Evolutionary conservation across 768 basidiomycete genomes (phyloP).

Genomic region (Russula lepida): DNA sequence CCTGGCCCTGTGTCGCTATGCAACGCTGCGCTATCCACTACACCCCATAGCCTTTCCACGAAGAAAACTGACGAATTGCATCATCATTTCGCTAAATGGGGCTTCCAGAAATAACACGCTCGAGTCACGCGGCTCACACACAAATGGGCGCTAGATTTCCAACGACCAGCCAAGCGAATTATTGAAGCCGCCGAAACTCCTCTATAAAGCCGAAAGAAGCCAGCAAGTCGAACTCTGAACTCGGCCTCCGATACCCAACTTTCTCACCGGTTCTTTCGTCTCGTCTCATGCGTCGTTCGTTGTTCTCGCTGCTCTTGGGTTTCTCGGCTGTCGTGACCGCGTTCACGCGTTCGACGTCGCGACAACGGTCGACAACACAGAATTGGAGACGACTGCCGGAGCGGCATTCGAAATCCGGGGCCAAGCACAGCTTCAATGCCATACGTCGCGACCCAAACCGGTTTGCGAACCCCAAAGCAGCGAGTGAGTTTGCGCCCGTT

Average conservation of each 20-base stretch:
- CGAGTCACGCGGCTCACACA: too few species aligned
- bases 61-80: neutral
- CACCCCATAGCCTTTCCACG: neutral
- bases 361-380: neutral
- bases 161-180: too few species aligned
- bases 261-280: neutral
- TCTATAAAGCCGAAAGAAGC: slow-evolving; percentile 7
- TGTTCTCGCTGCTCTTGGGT: neutral
- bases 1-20: neutral
- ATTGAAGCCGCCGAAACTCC: neutral
- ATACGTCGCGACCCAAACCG: neutral
- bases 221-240: too few species aligned
- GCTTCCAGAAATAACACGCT: neutral
- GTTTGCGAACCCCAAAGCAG: slow-evolving; percentile 4
- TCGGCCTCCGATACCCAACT: neutral
- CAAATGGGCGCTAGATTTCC: neutral
- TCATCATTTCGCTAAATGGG: neutral
- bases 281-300: neutral
- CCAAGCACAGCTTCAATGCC: neutral
- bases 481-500: slow-evolving; percentile 1
- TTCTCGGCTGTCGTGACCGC: neutral
- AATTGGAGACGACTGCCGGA: neutral
- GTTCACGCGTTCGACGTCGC: neutral
- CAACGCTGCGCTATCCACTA: neutral
- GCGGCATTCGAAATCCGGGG: neutral